These are phyloP conservation scores for Saposhnikovia divaricata DNA, from an alignment of 129 eudicot genomes.

Conservation along the genomic window DNA sequence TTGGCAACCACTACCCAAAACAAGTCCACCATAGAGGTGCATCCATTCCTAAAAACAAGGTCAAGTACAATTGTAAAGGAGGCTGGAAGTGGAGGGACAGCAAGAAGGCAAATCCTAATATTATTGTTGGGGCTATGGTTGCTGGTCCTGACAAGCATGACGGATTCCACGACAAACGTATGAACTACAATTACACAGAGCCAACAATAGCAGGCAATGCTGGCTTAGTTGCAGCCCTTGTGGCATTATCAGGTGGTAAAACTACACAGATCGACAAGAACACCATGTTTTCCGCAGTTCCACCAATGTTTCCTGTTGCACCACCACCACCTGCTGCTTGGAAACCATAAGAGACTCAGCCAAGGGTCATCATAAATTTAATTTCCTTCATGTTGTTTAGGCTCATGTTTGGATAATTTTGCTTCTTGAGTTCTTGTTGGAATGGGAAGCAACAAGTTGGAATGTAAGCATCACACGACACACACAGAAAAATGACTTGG, in stretches of 20 bases:
- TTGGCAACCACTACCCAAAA: constrained; percentile 29
- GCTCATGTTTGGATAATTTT: not conserved
- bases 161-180: not conserved
- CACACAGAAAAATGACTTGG: not conserved
- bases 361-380: not conserved
- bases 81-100: constrained; percentile 52
- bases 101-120: constrained; percentile 36
- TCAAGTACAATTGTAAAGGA: constrained; percentile 39
- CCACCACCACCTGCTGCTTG: constrained; percentile 8
- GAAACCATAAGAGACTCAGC: not conserved
- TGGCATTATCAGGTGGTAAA: not conserved
- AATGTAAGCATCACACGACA: not conserved
- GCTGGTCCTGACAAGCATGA: constrained; percentile 32
- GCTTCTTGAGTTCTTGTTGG: not conserved
- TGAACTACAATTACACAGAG: constrained; percentile 5
- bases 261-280: not conserved
- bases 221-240: constrained; percentile 1
- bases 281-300: constrained; percentile 3
- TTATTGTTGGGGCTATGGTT: constrained; percentile 44
- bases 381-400: not conserved
- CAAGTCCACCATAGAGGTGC: constrained; percentile 42
- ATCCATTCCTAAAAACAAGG: constrained; percentile 33
- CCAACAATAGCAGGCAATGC: constrained; percentile 10
- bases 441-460: not conserved
- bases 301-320: not conserved